These are phyloP conservation scores for Leishmania martiniquensis DNA, from an alignment of 208 protist species.

Conservation along the genomic window DNA sequence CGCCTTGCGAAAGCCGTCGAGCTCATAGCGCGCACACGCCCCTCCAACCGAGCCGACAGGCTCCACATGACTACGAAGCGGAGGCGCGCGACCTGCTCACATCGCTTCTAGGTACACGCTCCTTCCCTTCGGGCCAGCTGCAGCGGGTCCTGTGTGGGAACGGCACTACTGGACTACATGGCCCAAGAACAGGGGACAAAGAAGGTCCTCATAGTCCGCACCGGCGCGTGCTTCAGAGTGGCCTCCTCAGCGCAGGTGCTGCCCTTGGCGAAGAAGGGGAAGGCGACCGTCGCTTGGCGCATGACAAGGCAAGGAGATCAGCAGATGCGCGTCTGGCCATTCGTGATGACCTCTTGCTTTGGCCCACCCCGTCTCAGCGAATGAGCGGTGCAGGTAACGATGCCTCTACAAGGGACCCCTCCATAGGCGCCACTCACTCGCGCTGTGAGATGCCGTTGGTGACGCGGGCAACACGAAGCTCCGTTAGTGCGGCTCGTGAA, in stretches of 20 bases:
- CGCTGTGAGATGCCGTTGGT: not conserved
- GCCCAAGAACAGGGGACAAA: not conserved
- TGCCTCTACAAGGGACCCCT: not conserved
- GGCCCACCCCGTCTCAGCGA: constrained; percentile 4
- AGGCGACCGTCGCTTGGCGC: not conserved
- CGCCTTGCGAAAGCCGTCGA: not conserved
- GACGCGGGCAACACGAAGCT: not conserved
- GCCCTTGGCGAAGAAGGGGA: not conserved
- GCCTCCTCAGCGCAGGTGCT: constrained; percentile 5
- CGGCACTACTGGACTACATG: not conserved
- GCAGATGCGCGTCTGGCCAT: not conserved
- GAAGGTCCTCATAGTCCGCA: not conserved
- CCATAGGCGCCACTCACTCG: not conserved
- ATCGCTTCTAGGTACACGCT: not conserved
- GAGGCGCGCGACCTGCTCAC: constrained; percentile 10
- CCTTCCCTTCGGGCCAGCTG: not conserved
- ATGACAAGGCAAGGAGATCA: too few species aligned
- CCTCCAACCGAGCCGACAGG: not conserved
- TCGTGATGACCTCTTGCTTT: not conserved
- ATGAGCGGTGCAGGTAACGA: not conserved
- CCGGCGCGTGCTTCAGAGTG: constrained; percentile 11
- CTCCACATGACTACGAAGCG: not conserved
- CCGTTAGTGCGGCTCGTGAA: not conserved
- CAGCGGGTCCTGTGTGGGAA: not conserved
- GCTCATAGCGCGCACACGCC: not conserved